Conservation (phyloP, 257 asterid species). For the Sherardia arvensis region DNA sequence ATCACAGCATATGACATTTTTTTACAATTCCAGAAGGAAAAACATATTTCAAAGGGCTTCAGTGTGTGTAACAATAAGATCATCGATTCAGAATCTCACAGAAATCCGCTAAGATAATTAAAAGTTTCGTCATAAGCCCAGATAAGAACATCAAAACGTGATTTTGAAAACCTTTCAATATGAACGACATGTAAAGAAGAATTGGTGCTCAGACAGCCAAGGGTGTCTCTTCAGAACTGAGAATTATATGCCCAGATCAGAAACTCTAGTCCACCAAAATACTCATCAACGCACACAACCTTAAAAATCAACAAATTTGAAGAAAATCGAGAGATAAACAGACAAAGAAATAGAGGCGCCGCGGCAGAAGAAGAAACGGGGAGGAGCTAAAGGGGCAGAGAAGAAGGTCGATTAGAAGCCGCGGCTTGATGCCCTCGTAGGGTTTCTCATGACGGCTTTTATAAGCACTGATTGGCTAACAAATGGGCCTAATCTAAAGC, state of each 20-base stretch:
- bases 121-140: slow-evolving; percentile 57
- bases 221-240: slow-evolving; percentile 36
- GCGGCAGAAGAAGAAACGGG: too few relatives aligned
- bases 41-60: slow-evolving; percentile 34
- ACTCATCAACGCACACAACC: background rate
- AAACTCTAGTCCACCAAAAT: background rate
- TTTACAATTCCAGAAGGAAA: background rate
- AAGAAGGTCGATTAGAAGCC: too few relatives aligned
- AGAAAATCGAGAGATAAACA: too few relatives aligned
- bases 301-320: too few relatives aligned
- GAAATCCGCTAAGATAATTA: slow-evolving; percentile 92
- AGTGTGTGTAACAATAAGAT: slow-evolving; percentile 97
- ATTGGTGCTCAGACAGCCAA: slow-evolving; percentile 71
- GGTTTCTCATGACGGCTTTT: too few relatives aligned
- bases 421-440: too few relatives aligned
- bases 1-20: slow-evolving; percentile 26
- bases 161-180: too few relatives aligned
- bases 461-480: too few relatives aligned
- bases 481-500: too few relatives aligned
- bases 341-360: too few relatives aligned
- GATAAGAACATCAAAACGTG: background rate
- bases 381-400: too few relatives aligned
- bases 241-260: background rate
- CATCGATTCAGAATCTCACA: slow-evolving; percentile 64
- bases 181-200: too few relatives aligned